Evolutionary conservation across 805 yeast species (phyloP).

Genomic region (Tetrapisispora nanseiensis): DNA sequence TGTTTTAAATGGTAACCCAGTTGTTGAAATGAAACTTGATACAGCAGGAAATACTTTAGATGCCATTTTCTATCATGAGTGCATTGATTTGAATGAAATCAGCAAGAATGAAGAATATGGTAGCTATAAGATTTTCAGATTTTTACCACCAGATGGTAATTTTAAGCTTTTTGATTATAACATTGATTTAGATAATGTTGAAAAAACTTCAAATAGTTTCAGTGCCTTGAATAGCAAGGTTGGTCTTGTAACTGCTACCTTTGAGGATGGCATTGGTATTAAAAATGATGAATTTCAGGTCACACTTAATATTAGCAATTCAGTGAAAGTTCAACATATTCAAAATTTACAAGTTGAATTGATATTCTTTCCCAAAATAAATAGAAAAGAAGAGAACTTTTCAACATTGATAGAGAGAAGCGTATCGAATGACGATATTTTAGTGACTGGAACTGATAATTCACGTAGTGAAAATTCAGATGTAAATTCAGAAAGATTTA

Average conservation of each 20-base stretch:
- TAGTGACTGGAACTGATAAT: not conserved
- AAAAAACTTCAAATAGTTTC: conserved; percentile 2
- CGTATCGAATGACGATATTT: not conserved
- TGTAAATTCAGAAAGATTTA: conserved; percentile 11
- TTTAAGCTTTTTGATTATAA: conserved; percentile 54
- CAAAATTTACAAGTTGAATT: conserved; percentile 40
- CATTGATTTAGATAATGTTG: conserved; percentile 36
- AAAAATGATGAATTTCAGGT: conserved; percentile 34
- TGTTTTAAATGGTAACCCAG: conserved; percentile 71
- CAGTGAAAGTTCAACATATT: conserved; percentile 37
- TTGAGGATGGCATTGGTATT: conserved; percentile 27
- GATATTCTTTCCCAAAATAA: not conserved
- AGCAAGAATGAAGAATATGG: not conserved
- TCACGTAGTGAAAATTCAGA: not conserved
- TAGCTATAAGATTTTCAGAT: conserved; percentile 32
- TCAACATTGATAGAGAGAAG: too few species aligned
- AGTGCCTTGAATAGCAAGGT: not conserved
- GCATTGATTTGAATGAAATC: conserved; percentile 38
- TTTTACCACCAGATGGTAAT: conserved; percentile 85
- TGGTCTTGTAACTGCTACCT: conserved; percentile 26
- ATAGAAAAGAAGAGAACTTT: not conserved
- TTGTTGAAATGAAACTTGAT: conserved; percentile 47
- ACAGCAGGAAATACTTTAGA: conserved; percentile 40
- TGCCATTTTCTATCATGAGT: conserved; percentile 58
- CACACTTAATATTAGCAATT: conserved; percentile 27